These are phyloP conservation scores for Gossypium herbaceum DNA, from an alignment of 345 rosid genomes.

Conservation along the genomic window DNA sequence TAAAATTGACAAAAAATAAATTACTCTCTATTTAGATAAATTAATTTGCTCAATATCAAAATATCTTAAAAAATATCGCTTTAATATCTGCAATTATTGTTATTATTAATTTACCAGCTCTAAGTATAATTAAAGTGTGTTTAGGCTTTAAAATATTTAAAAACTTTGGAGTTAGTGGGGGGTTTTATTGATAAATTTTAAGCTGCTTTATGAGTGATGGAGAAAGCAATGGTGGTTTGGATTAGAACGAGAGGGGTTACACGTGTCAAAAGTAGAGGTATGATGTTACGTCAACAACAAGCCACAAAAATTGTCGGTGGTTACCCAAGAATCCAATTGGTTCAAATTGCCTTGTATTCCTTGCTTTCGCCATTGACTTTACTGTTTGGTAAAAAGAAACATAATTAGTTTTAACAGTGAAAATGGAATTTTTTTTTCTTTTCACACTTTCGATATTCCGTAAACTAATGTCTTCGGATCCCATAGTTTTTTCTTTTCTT, in stretches of 20 bases:
- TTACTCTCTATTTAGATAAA: rapidly evolving
- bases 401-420: not conserved
- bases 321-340: not conserved
- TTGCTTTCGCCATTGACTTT: not conserved
- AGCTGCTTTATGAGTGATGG: not conserved
- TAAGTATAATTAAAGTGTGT: not conserved
- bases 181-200: not conserved
- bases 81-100: too few relatives aligned
- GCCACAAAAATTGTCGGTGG: not conserved
- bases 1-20: too few relatives aligned
- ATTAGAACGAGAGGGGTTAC: not conserved
- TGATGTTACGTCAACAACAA: not conserved
- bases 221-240: not conserved
- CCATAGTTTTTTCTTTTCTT: not conserved
- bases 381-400: not conserved
- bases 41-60: too few relatives aligned
- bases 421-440: too few relatives aligned
- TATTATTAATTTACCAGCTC: not conserved
- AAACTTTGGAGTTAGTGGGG: not conserved
- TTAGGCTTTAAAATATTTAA: not conserved
- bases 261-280: not conserved
- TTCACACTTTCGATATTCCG: not conserved
- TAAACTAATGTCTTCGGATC: not conserved
- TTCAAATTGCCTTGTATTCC: not conserved
- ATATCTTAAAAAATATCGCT: too few relatives aligned